Evolutionary conservation across 345 rosid species (phyloP), one percentile per base, ranked within the genome.

Genomic region (Corchorus capsularis): DNA sequence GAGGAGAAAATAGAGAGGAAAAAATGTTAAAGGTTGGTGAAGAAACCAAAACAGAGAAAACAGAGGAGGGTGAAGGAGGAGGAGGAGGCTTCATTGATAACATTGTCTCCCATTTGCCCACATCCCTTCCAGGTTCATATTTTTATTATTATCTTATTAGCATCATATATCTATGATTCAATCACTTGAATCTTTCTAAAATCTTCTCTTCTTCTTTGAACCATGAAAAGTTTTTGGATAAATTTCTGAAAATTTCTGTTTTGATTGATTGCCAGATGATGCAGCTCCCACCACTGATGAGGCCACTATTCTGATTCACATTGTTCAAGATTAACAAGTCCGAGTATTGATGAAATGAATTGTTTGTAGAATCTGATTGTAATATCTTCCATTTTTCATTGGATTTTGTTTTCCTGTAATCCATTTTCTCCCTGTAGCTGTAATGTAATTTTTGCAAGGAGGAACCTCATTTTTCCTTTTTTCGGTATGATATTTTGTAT

Each of bases 251-350:
- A 6, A 6, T 53, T 1, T 54, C 10, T 17, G 14, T 13, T 46
- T 34, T 59, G 11, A 4, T 61, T 19, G 50, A 8, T 20, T 56
- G 77, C 57, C 89, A 86, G 94, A 82, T 59, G 90, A 72, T 79
- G 95, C 86, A 57, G 92, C 80, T 75, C 97, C 92, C 6, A 81
- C 92, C 1, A 69, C 82, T 8, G 92, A 90, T 22, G 97, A 94
- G 80, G 97, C 92, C 53, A 69, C 93, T 71, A 85, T 92, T 75
- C 69, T 92, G 55, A 86, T 94, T 61, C 93, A 92, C 80, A 86
- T 86, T 74, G 76, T 92, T 71, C 90, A 79, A 69, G 94, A 88
- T 68, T 88, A 76, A 85, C 35, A 11, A 10, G 9, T 17, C 2
- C 35, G 8, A 10, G 9, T 17, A 3, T 8, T 3, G 43, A 2